Base-by-base conservation (phyloP, 345 rosid species). In the Pseudoturritis turrita region DNA sequence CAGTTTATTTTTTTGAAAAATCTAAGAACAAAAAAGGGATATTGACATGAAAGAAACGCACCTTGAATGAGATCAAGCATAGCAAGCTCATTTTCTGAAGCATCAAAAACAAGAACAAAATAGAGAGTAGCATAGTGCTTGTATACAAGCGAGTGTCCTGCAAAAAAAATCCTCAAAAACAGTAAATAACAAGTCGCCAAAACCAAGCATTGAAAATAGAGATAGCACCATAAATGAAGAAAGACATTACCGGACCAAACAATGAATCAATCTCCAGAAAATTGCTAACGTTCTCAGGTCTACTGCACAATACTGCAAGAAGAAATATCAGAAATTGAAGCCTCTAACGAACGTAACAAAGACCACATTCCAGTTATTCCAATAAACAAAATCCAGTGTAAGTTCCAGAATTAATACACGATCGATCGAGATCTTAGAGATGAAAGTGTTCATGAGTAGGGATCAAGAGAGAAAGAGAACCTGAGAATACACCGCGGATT, bases 11-110 rank as follows among this genome's bases (percentile, higher is more conserved):
- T 22, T n/a, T 5, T 22, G 8, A 8, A 17, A 8, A 9, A 12
- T 3, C 0, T 10, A 56, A 35, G 15, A 69, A 3, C 29, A 12
- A 14, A 9, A 7, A n/a, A n/a, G n/a, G n/a, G 36, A 2, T 2
- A 37, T n/a, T 12, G 53, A 41, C 9, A 25, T 2, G 1, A 6
- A 35, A 41, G 2, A n/a, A 54, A 71, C 53, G 14, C 60, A 91
- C 98, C 96, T 89, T 91, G 97, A 47, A 88, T 91, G 58, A 91
- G 87, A 73, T 95, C 98, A 61, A 95, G 99, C 91, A 91, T 85
- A 9, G 98, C 99, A 60, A 95, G 96, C 78, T 91, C 96, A 80
- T 89, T 95, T 79, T 95, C 99, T 7, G 88, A 88, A 43, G 87
- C 73, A 84, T 95, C 98, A 74, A 89, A 95, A 13, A 92, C 83